phyloP scores from a whole-genome alignment of 2,329 filamentous ascomycete species.

The Xylaria sp. region DNA sequence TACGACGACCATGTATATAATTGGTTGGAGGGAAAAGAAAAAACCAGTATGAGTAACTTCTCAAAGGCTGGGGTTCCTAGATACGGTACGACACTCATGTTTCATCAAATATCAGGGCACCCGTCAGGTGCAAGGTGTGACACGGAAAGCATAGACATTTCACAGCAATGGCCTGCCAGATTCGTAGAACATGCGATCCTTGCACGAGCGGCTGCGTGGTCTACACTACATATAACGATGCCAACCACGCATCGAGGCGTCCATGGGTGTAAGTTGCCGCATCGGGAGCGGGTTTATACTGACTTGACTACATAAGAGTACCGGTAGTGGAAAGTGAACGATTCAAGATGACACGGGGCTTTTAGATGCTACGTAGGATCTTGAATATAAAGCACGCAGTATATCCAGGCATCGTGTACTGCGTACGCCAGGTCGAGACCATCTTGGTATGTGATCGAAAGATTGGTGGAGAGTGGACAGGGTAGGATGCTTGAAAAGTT shows the following conservation, averaged over 20 bases:
- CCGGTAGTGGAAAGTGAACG: too few species aligned
- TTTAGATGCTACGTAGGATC: too few species aligned
- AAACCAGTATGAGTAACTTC: background rate
- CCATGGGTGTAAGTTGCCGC: background rate
- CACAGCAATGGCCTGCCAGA: background rate
- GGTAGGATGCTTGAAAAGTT: background rate
- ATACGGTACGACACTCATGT: background rate
- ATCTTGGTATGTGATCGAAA: background rate
- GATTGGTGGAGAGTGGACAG: background rate
- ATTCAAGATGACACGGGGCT: constrained; percentile 1
- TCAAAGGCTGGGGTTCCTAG: background rate
- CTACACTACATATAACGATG: background rate
- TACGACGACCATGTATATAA: background rate
- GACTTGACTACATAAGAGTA: background rate
- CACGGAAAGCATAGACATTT: background rate
- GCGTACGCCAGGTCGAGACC: background rate
- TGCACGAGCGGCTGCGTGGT: background rate
- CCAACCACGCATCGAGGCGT: background rate
- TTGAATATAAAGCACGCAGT: too few species aligned
- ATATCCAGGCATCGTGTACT: too few species aligned
- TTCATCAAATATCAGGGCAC: constrained; percentile 1
- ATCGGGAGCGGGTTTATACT: background rate
- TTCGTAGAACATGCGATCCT: background rate
- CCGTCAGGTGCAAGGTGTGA: background rate
- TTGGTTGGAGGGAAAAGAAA: background rate